Evolutionary conservation across 805 yeast genomes (phyloP), one percentile per base, ranked within the genome.

Genomic region (Schwanniomyces pseudopolymorphus): DNA sequence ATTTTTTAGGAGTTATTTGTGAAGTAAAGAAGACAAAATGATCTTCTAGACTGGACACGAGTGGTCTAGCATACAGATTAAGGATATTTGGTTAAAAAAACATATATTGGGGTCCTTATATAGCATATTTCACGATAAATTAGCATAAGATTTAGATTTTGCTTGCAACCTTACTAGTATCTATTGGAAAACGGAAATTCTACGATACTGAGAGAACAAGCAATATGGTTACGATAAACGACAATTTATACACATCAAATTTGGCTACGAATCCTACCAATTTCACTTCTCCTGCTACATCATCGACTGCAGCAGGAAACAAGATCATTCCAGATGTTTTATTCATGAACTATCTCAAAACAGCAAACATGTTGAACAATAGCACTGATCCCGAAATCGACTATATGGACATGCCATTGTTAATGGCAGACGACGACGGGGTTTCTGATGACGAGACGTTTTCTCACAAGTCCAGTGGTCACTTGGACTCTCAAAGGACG

Each of bases 361-460:
- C 28, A 9, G 28, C 40, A 38, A 38, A 38, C 28, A 38, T 24
- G 16, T 36, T 20, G 36, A 26, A 38, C 11, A 36, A 37, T 14
- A 39, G 24, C 13, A 17, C 36, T 10, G 25, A 21, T 24, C 9
- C 19, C 9, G 28, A 22, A 21, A 26, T 24, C 5, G 42, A 36
- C 13, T 33, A 28, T 14, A 22, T 44, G 17, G 72, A 67, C 45
- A 56, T 67, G 39, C 73, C 73, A 8, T 57, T 59, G 25, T 55
- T 68, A 20, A 56, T 68, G 10, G 58, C 70, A 24, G 73, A 68
- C 44, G 51, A 58, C 52, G 72, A 64, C 31, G 65, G 53, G 20
- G 52, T 43, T 16, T 60, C 65, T 4, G 68, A 64, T 35, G 60
- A 57, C 36, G 72, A 66, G 25, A 54, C 24, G 4, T 19, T 27